Percentiles rank a stretch among this genome's conserved stretches.
phyloP scores from a whole-genome alignment of 1,139 yeast species.

The Kurtzmaniella quercitrusa region DNA sequence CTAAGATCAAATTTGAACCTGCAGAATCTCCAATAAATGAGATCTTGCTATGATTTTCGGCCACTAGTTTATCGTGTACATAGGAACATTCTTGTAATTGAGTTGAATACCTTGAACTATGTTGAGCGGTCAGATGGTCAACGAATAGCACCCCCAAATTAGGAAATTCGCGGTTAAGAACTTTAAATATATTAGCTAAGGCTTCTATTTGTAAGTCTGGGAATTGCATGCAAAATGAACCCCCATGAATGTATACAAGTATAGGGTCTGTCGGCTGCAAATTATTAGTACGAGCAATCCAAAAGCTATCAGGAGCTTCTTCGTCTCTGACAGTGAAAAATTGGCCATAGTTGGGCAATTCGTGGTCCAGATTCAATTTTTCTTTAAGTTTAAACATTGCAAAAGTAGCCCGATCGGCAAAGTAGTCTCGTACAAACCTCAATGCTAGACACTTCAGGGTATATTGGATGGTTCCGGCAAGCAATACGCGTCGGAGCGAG shows the following conservation, averaged over 20 bases:
- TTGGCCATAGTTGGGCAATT: not conserved
- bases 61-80: slow-evolving; percentile 5
- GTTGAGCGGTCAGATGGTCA: slow-evolving; percentile 37
- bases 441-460: not conserved
- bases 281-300: not conserved
- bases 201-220: slow-evolving; percentile 4
- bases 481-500: slow-evolving; percentile 4
- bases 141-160: slow-evolving; percentile 5
- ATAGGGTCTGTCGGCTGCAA: slow-evolving; percentile 3
- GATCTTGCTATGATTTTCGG: slow-evolving; percentile 17
- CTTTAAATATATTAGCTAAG: slow-evolving; percentile 6
- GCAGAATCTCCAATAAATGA: slow-evolving; percentile 20
- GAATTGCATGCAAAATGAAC: slow-evolving; percentile 10
- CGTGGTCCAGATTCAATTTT: not conserved
- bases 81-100: slow-evolving; percentile 5
- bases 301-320: not conserved
- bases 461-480: slow-evolving; percentile 4
- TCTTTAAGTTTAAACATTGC: not conserved
- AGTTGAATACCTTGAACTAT: slow-evolving; percentile 10
- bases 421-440: not conserved
- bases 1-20: slow-evolving; percentile 21
- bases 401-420: not conserved
- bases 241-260: slow-evolving; percentile 9
- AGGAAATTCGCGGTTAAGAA: not conserved
- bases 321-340: not conserved